A percentile compares a stretch with the other conserved stretches of the same genome.
Conservation (phyloP, 768 basidiomycete genomes). For the Filobasidium wieringae region DNA sequence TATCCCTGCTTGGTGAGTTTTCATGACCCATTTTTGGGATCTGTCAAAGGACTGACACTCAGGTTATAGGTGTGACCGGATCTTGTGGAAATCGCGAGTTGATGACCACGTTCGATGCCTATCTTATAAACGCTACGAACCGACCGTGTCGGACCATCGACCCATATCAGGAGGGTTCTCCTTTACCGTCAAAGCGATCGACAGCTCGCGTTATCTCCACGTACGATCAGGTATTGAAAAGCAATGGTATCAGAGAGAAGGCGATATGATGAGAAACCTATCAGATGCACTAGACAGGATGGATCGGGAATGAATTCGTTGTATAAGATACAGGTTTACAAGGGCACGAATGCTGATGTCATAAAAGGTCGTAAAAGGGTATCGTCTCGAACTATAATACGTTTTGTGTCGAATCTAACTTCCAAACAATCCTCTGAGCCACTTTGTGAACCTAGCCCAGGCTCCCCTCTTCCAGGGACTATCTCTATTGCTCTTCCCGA, state of each 20-base stretch:
- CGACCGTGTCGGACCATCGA: constrained; percentile 78
- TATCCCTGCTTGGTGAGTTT: constrained; percentile 64
- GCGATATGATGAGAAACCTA: constrained; percentile 23
- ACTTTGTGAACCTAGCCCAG: constrained; percentile 66
- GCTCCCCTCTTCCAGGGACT: constrained; percentile 62
- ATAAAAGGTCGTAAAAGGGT: no score
- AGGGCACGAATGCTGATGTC: no score
- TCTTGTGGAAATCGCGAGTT: constrained; percentile 50
- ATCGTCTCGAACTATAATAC: no score
- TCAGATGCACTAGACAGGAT: neutral
- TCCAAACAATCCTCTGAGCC: constrained; percentile 71
- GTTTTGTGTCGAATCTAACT: neutral
- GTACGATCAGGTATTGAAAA: constrained; percentile 51
- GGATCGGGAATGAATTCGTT: neutral
- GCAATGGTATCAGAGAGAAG: constrained; percentile 39
- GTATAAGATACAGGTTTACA: neutral
- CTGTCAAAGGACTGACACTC: neutral
- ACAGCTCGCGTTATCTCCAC: constrained; percentile 48
- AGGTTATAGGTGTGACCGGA: constrained; percentile 58
- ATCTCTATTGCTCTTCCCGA: constrained; percentile 51
- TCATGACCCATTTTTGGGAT: neutral
- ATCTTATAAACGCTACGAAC: constrained; percentile 71
- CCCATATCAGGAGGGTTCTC: constrained; percentile 71
- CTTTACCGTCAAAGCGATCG: constrained; percentile 61
- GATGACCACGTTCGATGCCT: constrained; percentile 50